A percentile compares a stretch with the other conserved stretches of the same genome.
phyloP scores from a whole-genome alignment of 2,329 filamentous ascomycete genomes.

The Aspergillus aculeatus region DNA sequence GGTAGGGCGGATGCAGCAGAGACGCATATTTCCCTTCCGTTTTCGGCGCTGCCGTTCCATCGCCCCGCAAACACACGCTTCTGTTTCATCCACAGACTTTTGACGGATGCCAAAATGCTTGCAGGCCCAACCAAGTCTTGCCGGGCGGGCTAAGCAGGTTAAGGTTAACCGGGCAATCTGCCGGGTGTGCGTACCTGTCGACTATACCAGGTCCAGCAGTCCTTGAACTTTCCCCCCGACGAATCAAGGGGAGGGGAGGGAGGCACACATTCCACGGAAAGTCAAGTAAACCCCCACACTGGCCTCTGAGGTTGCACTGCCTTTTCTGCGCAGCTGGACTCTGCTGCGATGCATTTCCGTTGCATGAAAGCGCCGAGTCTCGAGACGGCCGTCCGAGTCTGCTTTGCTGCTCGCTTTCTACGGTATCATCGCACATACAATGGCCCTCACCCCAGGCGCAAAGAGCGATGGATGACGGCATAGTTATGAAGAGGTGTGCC shows the following conservation, averaged over 20 bases:
- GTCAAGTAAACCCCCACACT: background rate
- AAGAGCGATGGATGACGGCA: conserved; percentile 20
- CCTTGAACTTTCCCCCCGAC: background rate
- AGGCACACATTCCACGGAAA: conserved; percentile 12
- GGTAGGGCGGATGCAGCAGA: conserved; percentile 1
- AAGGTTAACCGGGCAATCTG: background rate
- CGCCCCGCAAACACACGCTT: background rate
- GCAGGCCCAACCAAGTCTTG: background rate
- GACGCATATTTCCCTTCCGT: background rate
- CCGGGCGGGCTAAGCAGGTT: background rate
- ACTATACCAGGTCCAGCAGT: background rate
- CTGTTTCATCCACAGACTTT: background rate
- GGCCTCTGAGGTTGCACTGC: conserved; percentile 1
- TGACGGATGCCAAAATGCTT: background rate
- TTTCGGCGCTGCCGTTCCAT: conserved; percentile 20
- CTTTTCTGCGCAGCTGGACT: background rate
- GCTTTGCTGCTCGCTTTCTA: background rate
- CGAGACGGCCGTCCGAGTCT: background rate
- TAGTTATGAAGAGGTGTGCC: conserved; percentile 1
- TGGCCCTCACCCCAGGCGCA: background rate
- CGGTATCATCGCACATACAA: background rate
- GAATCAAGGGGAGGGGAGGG: background rate
- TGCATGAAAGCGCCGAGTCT: background rate
- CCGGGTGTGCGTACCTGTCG: background rate
- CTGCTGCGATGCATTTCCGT: background rate